These are phyloP conservation scores for Colletotrichum karsti DNA, from an alignment of 2,329 filamentous ascomycete genomes.

Conservation along the genomic window DNA sequence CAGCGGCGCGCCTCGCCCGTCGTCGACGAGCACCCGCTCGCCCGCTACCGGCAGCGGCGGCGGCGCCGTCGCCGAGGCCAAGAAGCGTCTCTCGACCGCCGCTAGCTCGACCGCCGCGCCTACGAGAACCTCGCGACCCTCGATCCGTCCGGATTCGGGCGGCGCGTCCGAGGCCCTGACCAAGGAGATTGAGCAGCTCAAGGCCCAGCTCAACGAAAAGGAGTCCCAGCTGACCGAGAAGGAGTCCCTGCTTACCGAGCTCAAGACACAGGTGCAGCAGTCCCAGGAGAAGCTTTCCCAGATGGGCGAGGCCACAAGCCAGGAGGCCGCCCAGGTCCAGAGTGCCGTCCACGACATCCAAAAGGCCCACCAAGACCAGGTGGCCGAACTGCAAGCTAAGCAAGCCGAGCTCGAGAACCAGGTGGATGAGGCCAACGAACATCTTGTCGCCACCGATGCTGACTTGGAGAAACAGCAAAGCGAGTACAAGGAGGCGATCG, in stretches of 20 bases:
- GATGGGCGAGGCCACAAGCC: slow-evolving; percentile 60
- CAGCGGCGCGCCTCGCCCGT: slow-evolving; percentile 31
- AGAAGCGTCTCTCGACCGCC: slow-evolving; percentile 65
- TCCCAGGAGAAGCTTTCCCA: slow-evolving; percentile 65
- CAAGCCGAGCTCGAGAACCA: slow-evolving; percentile 57
- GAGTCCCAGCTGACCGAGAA: slow-evolving; percentile 66
- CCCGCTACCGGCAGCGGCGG: slow-evolving; percentile 43
- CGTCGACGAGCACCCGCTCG: slow-evolving; percentile 37
- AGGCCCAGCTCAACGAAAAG: slow-evolving; percentile 65
- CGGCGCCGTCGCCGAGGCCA: slow-evolving; percentile 55
- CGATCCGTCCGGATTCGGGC: slow-evolving; percentile 42
- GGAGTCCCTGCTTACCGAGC: slow-evolving; percentile 63
- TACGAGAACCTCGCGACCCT: slow-evolving; percentile 52
- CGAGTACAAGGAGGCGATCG: slow-evolving; percentile 57
- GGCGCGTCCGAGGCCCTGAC: slow-evolving; percentile 50
- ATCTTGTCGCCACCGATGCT: slow-evolving; percentile 59
- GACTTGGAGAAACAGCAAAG: slow-evolving; percentile 59
- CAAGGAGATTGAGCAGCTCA: slow-evolving; percentile 69
- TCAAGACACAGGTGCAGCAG: slow-evolving; percentile 64
- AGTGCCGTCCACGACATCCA: slow-evolving; percentile 31
- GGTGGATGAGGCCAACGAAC: slow-evolving; percentile 57
- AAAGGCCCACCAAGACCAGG: slow-evolving; percentile 48
- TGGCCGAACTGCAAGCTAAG: slow-evolving; percentile 58
- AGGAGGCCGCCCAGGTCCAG: slow-evolving; percentile 46
- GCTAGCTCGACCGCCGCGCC: slow-evolving; percentile 47